phyloP scores from a whole-genome alignment of 306 rosid species.

The Cyclanthera cordifolia region DNA sequence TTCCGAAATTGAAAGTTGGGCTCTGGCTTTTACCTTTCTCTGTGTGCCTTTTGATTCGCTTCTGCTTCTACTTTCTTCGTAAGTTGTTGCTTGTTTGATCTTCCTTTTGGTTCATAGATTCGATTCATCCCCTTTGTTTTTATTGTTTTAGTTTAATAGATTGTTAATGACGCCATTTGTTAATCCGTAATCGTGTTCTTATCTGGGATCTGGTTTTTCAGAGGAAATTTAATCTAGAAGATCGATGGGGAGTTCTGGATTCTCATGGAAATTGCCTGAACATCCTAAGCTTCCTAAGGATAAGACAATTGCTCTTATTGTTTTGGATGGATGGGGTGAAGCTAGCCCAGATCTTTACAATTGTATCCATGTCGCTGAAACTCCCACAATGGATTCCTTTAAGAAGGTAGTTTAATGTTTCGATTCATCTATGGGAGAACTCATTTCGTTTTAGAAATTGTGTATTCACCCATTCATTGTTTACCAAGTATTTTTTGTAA shows the following conservation, averaged over 20 bases:
- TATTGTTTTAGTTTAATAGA: background rate
- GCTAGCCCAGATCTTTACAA: constrained; percentile 60
- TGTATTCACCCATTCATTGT: background rate
- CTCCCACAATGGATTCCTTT: constrained; percentile 91
- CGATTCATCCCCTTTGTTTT: background rate
- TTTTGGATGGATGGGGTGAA: constrained; percentile 98
- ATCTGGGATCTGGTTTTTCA: background rate
- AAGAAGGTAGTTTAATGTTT: constrained; percentile 34
- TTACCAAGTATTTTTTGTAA: background rate
- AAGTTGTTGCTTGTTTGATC: background rate
- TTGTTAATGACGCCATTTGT: background rate
- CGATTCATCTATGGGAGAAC: background rate
- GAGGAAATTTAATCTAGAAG: background rate
- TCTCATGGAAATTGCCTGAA: constrained; percentile 69
- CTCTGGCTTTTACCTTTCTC: background rate
- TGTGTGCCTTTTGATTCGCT: background rate
- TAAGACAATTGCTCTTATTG: constrained; percentile 55
- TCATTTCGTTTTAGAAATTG: background rate
- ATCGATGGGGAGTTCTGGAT: constrained; percentile 56
- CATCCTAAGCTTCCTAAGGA: constrained; percentile 98
- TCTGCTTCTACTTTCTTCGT: background rate
- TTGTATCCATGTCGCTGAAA: constrained; percentile 79
- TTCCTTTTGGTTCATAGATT: background rate
- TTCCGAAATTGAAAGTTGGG: background rate
- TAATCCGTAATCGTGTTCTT: background rate